phyloP scores from a whole-genome alignment of 441 rosid species.

The Brassica hybrid region DNA sequence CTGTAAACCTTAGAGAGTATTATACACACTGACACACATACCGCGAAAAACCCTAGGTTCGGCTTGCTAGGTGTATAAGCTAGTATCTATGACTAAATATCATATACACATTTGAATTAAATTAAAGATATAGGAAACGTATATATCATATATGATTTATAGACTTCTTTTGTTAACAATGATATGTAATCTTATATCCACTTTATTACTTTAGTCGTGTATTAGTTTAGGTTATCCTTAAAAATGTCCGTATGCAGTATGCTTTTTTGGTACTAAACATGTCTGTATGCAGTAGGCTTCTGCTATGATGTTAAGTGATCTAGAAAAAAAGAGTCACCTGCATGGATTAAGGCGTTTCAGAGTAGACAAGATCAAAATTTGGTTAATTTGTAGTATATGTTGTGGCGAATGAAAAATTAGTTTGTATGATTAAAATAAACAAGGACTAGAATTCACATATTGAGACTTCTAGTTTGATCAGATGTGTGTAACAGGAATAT shows the following conservation, averaged over 20 bases:
- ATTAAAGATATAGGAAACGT: too few species aligned
- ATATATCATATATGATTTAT: not conserved
- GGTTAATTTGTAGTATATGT: too few species aligned
- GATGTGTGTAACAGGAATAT: not conserved
- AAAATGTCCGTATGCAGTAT: not conserved
- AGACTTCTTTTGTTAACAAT: too few species aligned
- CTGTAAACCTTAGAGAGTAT: conserved; percentile 31
- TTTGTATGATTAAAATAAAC: not conserved
- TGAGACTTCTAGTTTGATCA: not conserved
- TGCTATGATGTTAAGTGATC: not conserved
- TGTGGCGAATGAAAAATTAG: too few species aligned
- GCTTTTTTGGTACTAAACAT: too few species aligned
- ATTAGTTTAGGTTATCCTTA: not conserved
- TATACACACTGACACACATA: not conserved
- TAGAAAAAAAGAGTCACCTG: too few species aligned
- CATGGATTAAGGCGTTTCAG: not conserved
- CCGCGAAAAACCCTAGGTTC: conserved; percentile 20
- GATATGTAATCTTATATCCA: not conserved
- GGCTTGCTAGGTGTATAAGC: not conserved
- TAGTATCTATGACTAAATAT: not conserved
- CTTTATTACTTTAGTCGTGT: not conserved
- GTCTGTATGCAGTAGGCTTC: not conserved
- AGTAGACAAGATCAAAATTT: not conserved
- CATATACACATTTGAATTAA: too few species aligned
- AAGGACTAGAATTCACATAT: not conserved